Evolutionary conservation across 495 filamentous ascomycete species (phyloP).

Genomic region (Podospora pseudocomata): DNA sequence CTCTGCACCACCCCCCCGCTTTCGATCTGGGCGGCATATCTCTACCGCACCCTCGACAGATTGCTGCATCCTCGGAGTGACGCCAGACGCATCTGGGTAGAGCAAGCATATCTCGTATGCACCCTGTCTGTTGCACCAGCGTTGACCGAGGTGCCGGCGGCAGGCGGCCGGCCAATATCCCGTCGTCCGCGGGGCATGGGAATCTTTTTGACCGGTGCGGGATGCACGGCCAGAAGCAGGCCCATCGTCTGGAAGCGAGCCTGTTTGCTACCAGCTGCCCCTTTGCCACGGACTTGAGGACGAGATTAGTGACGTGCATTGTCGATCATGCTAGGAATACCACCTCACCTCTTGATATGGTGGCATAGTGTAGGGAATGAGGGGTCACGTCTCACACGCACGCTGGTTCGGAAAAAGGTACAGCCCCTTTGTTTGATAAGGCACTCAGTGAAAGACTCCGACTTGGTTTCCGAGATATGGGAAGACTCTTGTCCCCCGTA

Average conservation of each 20-base stretch:
- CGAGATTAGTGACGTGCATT: not conserved
- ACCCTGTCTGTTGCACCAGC: not conserved
- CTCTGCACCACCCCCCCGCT: not conserved
- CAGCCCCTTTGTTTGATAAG: not conserved
- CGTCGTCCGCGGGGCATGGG: not conserved
- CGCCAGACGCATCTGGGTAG: slow-evolving; percentile 11
- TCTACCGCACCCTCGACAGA: not conserved
- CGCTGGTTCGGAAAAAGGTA: not conserved
- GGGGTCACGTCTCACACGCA: not conserved
- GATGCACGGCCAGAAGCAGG: not conserved
- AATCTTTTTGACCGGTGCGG: not conserved
- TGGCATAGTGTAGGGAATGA: not conserved
- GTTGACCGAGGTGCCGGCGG: slow-evolving; percentile 6
- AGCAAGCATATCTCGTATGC: not conserved
- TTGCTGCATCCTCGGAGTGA: slow-evolving; percentile 17
- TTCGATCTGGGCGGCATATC: slow-evolving; percentile 9
- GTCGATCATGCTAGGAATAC: not conserved
- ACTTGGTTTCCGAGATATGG: slow-evolving; percentile 1
- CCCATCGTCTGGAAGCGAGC: not conserved
- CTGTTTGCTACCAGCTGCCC: not conserved
- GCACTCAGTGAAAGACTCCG: not conserved
- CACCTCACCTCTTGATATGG: not conserved
- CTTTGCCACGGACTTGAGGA: not conserved
- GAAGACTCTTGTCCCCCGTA: not conserved
- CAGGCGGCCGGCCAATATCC: not conserved